These are phyloP conservation scores for Berkeleyomyces rouxiae DNA, from an alignment of 2,329 filamentous ascomycete genomes.

Conservation along the genomic window DNA sequence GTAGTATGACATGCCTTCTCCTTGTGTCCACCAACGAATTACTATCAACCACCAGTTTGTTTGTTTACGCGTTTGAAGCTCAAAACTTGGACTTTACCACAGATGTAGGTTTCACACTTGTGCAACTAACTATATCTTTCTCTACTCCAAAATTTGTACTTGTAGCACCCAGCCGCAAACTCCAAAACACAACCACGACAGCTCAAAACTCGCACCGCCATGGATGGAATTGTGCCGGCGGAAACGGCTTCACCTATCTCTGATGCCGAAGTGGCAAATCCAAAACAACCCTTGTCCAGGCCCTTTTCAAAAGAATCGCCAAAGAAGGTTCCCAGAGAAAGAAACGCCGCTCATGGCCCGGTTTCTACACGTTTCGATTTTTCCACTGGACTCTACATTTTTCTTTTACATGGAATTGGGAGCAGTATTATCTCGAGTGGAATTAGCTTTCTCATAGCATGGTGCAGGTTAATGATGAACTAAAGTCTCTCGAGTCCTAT, in stretches of 20 bases:
- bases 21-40: too few relatives aligned
- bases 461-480: conserved; percentile 22
- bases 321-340: neutral
- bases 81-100: neutral
- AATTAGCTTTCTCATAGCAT: conserved; percentile 36
- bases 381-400: conserved; percentile 27
- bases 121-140: too few relatives aligned
- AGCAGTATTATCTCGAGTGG: conserved; percentile 31
- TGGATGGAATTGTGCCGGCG: neutral
- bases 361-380: conserved; percentile 25
- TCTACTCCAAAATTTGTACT: too few relatives aligned
- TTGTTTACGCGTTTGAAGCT: neutral
- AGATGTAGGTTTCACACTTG: too few relatives aligned
- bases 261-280: neutral
- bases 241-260: neutral
- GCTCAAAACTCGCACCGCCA: too few relatives aligned
- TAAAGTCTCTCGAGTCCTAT: too few relatives aligned
- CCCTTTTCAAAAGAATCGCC: neutral
- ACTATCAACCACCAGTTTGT: neutral
- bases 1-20: too few relatives aligned
- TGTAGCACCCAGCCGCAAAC: too few relatives aligned
- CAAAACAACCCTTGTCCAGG: neutral
- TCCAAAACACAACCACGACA: too few relatives aligned
- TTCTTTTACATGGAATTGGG: conserved; percentile 30
- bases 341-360: neutral